Base-by-base conservation (phyloP, 768 basidiomycete species). In the Suillus sp. region DNA sequence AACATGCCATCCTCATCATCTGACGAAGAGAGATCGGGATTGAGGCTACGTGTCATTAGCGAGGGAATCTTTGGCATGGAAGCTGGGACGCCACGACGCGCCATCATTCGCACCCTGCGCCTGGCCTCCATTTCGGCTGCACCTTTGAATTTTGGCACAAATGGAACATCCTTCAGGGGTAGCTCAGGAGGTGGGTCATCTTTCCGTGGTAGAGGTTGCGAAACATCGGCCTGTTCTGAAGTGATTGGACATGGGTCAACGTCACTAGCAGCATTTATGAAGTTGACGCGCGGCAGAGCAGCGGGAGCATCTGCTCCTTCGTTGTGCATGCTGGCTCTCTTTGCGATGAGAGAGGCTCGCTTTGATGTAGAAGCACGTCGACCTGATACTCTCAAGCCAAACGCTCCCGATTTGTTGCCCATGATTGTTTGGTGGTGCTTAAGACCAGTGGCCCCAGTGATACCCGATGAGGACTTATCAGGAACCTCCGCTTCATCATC, bases 391-490 rank as follows among this genome's bases (percentile, higher is more conserved):
- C 95, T 82, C 77, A 96, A 82, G 0, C 95, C 95, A 1, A 90
- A 72, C 0, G 83, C 91, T 4, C 92, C 92, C 0, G 85, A 82
- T 30, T 86, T 82, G 13, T 78, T 79, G 4, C 88, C 93, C 83
- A 95, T 88, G 70, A 97, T 96, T 3, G 96, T 97, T 69, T 90
- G 87, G 7, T 93, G 91, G 74, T 96, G 90, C 71, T 90, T 92
- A 66, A 97, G 81, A 16, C 83, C 70, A 13, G 80, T 74, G 67
- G 85, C 71, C 69, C 88, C 74, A 75, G 85, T 74, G 77, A 82
- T 67, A 75, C 83, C 67, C 72, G 78, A 54, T 38, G 64, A 57
- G 11, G 67, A 27, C 18, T 67, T 75, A 37, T 65, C 63, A 35
- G 80, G 80, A 13, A 76, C 78, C 59, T 84, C 83, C 10, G 75